A percentile compares a stretch with the other conserved stretches of the same genome.
These are phyloP conservation scores for Jackrogersella minutella DNA, from an alignment of 495 filamentous ascomycete species.

Conservation along the genomic window DNA sequence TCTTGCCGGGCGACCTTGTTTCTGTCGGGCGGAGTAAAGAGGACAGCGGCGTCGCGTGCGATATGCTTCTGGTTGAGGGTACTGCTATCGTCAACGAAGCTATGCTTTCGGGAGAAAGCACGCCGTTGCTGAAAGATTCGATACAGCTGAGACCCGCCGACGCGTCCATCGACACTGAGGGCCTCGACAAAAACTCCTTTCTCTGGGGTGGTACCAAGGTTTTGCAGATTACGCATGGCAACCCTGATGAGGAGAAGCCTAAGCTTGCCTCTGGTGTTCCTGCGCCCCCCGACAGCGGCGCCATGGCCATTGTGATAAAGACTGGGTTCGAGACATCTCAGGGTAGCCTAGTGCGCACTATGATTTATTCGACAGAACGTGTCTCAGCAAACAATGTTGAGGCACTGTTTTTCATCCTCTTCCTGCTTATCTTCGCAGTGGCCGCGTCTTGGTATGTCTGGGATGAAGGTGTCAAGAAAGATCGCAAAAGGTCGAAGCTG, in stretches of 20 bases:
- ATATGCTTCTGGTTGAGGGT: conserved; percentile 94
- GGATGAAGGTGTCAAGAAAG: conserved; percentile 90
- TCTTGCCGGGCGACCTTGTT: conserved; percentile 94
- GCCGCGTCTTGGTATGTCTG: conserved; percentile 99
- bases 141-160: conserved; percentile 88
- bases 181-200: conserved; percentile 94
- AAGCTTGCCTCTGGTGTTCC: conserved; percentile 75
- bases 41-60: conserved; percentile 94
- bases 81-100: conserved; percentile 98
- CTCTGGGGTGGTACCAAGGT: conserved; percentile 98
- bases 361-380: conserved; percentile 99
- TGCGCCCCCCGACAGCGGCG: conserved; percentile 85
- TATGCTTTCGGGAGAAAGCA: conserved; percentile 98
- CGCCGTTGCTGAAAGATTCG: conserved; percentile 94
- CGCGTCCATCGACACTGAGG: conserved; percentile 86
- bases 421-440: conserved; percentile 93
- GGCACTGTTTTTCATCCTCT: conserved; percentile 94
- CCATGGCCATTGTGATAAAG: conserved; percentile 92
- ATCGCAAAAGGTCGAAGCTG: conserved; percentile 96
- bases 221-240: conserved; percentile 88
- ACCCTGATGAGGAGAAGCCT: conserved; percentile 73
- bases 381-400: conserved; percentile 97
- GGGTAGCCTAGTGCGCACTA: conserved; percentile 95
- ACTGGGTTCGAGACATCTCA: conserved; percentile 99
- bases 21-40: conserved; percentile 96